Conservation (phyloP, 169 alveolate species). For the Neospora caninum region DNA sequence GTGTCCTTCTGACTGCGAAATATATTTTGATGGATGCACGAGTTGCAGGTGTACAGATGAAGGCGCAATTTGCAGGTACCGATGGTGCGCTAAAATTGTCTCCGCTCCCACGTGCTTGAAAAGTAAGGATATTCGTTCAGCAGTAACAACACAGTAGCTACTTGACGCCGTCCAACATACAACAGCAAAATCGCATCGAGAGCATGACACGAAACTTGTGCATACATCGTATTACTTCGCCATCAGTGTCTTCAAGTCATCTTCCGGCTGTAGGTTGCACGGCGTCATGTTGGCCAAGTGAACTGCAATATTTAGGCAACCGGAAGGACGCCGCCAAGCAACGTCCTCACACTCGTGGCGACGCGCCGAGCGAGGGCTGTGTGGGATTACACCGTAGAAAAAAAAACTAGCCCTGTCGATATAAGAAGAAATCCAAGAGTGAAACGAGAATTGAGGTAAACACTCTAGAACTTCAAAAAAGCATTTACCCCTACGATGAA, state of each 20-base stretch:
- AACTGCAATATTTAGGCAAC: not conserved
- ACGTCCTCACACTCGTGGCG: too few species aligned
- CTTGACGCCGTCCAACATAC: not conserved
- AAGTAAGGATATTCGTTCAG: not conserved
- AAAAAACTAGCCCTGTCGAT: too few species aligned
- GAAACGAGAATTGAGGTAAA: too few species aligned
- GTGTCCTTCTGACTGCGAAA: slow-evolving; percentile 14
- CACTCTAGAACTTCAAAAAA: too few species aligned
- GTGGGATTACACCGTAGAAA: too few species aligned
- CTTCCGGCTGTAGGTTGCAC: not conserved
- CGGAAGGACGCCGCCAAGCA: not conserved
- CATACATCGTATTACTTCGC: too few species aligned
- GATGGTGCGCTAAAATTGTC: not conserved
- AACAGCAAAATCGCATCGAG: not conserved
- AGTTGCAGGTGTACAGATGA: not conserved
- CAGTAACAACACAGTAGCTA: not conserved
- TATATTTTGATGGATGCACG: slow-evolving; percentile 31
- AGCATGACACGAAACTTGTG: not conserved
- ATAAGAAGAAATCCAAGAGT: too few species aligned
- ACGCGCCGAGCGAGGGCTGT: too few species aligned
- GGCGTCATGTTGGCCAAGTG: not conserved
- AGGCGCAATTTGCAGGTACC: not conserved
- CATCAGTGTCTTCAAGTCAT: not conserved
- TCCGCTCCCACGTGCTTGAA: slow-evolving; percentile 16
- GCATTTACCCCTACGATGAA: too few species aligned